These are phyloP conservation scores for Iris macrosiphon DNA, from an alignment of 106 monocot genomes.

Conservation along the genomic window DNA sequence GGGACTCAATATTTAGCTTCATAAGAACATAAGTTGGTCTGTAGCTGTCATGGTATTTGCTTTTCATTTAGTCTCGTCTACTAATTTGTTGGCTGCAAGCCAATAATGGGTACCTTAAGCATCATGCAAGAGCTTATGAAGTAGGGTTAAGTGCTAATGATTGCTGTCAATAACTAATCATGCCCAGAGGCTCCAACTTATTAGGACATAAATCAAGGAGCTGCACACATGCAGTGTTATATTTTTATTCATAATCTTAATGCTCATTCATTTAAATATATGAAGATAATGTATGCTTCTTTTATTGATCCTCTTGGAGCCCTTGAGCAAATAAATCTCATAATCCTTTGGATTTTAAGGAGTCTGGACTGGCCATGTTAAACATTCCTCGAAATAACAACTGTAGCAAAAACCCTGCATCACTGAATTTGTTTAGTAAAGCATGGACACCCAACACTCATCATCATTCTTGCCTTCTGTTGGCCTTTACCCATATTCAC, in stretches of 20 bases:
- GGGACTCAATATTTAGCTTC: no score
- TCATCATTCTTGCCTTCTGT: slow-evolving; percentile 6
- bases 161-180: background rate
- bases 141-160: background rate
- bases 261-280: background rate
- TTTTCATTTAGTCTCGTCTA: no score
- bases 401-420: background rate
- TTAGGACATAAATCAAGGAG: background rate
- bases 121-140: background rate
- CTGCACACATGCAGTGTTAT: background rate
- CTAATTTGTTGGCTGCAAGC: no score
- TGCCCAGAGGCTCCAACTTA: background rate
- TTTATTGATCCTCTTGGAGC: background rate
- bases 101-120: no score
- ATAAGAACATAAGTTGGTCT: no score
- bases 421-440: background rate
- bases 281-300: background rate
- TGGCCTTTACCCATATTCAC: slow-evolving; percentile 2
- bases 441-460: background rate
- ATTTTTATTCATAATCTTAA: background rate
- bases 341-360: background rate
- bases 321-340: background rate
- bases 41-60: no score
- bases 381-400: background rate
- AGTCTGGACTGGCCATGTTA: background rate